Evolutionary conservation across 768 basidiomycete genomes (phyloP).

Genomic region (Fistulinella prunicolor): DNA sequence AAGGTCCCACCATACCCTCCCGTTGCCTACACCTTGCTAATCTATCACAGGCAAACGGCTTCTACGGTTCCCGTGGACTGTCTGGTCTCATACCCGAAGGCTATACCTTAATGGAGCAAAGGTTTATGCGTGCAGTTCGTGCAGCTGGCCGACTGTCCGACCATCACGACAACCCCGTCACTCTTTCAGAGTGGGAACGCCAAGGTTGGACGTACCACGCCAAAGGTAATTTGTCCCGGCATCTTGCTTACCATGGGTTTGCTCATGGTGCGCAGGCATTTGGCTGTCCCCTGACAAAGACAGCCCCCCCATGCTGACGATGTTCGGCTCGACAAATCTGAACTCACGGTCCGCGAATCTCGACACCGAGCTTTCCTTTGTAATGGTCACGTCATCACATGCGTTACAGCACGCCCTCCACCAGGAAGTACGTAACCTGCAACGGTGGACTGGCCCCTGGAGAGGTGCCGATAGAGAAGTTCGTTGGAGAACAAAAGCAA

Average conservation of each 20-base stretch:
- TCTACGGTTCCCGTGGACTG: conserved; percentile 83
- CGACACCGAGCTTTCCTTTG: conserved; percentile 88
- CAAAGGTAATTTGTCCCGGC: conserved; percentile 60
- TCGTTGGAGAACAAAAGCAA: conserved; percentile 57
- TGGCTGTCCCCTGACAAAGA: conserved; percentile 69
- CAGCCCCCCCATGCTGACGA: conserved; percentile 62
- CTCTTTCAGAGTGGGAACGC: conserved; percentile 84
- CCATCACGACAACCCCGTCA: conserved; percentile 45
- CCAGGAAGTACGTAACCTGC: conserved; percentile 53
- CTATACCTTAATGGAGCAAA: conserved; percentile 84
- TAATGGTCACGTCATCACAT: conserved; percentile 68
- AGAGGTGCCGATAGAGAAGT: conserved; percentile 55
- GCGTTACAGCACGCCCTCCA: conserved; percentile 47
- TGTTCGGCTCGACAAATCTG: conserved; percentile 94
- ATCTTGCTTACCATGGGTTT: neutral
- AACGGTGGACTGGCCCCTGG: conserved; percentile 54
- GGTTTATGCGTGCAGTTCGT: conserved; percentile 68
- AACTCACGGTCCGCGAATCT: conserved; percentile 88
- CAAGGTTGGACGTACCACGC: conserved; percentile 98
- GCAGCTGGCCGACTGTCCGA: conserved; percentile 40
- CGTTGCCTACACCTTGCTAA: neutral
- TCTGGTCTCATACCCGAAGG: conserved; percentile 95
- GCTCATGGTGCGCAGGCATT: conserved; percentile 51
- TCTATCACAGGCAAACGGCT: conserved; percentile 82
- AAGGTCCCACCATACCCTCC: conserved; percentile 49